These are phyloP conservation scores for Oxytropis ochrocephala DNA, from an alignment of 306 rosid genomes.

Conservation along the genomic window DNA sequence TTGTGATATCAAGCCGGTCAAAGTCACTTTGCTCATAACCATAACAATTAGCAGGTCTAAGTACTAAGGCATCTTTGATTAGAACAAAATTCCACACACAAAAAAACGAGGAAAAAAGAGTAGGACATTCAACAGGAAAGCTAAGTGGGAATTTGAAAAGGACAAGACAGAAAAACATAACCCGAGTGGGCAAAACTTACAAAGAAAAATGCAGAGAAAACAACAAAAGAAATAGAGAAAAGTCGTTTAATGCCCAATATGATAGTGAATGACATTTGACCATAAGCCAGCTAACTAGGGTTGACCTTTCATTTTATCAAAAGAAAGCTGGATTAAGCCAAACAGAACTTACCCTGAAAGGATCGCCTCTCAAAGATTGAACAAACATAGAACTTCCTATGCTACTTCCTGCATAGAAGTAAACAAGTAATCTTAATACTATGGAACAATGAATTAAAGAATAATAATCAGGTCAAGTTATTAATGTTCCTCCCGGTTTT, in stretches of 20 bases:
- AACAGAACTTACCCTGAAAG: slow-evolving; percentile 58
- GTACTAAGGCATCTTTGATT: neutral
- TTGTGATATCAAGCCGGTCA: neutral
- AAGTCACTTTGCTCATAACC: neutral
- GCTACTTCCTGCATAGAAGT: slow-evolving; percentile 50
- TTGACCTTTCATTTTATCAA: slow-evolving; percentile 12
- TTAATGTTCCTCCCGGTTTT: neutral
- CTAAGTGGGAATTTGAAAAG: neutral
- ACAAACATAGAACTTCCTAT: slow-evolving; percentile 69
- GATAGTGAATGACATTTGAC: slow-evolving; percentile 1
- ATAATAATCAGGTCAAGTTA: slow-evolving; percentile 7
- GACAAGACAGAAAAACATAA: neutral
- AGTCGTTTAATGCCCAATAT: neutral
- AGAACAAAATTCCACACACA: neutral
- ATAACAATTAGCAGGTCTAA: neutral
- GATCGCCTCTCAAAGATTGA: slow-evolving; percentile 92
- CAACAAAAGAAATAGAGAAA: neutral
- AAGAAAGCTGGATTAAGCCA: slow-evolving; percentile 12
- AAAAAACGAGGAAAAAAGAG: neutral
- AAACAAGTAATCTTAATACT: neutral
- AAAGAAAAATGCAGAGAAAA: neutral
- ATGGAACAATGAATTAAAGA: slow-evolving; percentile 15
- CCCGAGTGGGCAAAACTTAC: neutral
- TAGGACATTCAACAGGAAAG: neutral
- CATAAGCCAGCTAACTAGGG: neutral